These are phyloP conservation scores for Fraxinus platypoda DNA, from an alignment of 305 asterid species.

Conservation along the genomic window DNA sequence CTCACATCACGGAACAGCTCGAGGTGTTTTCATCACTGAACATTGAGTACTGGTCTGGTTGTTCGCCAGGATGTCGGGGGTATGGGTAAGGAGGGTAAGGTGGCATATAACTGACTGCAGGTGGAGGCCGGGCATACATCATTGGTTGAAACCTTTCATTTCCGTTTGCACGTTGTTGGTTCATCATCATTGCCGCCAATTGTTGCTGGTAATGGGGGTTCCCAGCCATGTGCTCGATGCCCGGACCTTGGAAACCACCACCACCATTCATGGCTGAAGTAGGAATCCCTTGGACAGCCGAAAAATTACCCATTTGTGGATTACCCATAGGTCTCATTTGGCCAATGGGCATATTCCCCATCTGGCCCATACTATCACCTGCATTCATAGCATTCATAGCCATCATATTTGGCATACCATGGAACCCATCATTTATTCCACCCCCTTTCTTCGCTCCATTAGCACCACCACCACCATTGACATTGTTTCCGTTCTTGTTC, in stretches of 20 bases:
- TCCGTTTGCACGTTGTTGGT: conserved; percentile 55
- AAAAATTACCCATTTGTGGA: conserved; percentile 16
- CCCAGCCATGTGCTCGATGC: conserved; percentile 17
- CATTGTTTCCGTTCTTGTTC: conserved; percentile 24
- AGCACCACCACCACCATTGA: conserved; percentile 9
- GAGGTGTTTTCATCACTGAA: conserved; percentile 77
- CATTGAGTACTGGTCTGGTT: conserved; percentile 60
- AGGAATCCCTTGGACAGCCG: conserved; percentile 22
- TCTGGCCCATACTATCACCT: conserved; percentile 31
- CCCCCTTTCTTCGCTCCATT: not conserved
- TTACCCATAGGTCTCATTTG: conserved; percentile 10
- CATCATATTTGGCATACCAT: conserved; percentile 58
- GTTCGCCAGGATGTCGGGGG: conserved; percentile 46
- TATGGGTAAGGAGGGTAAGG: conserved; percentile 38
- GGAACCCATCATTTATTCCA: not conserved
- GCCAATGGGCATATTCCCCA: conserved; percentile 17
- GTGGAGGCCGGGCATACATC: conserved; percentile 70
- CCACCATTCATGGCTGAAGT: conserved; percentile 15
- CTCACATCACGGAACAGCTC: conserved; percentile 75
- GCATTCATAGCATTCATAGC: conserved; percentile 39
- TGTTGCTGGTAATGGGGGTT: conserved; percentile 57
- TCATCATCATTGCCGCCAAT: conserved; percentile 67
- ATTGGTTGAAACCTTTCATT: conserved; percentile 70
- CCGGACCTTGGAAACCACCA: conserved; percentile 13
- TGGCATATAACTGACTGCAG: conserved; percentile 66